Base-by-base conservation (phyloP, 371 early-diverging fungal genomes). In the Blastocladiella emersonii region DNA sequence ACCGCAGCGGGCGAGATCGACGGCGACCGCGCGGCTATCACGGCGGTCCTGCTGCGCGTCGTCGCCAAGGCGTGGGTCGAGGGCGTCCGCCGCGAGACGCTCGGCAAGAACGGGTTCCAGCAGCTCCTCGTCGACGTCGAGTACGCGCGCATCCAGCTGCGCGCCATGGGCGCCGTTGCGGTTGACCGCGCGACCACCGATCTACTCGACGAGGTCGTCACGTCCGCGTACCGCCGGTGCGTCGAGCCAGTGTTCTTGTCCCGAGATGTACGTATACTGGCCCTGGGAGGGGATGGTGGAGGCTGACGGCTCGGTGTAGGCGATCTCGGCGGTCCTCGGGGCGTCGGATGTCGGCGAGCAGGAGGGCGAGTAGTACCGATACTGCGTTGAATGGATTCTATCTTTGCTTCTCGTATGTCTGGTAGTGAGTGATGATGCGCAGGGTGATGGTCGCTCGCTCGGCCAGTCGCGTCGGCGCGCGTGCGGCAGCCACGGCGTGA, bases 51-150 rank as follows among this genome's bases (percentile, higher is more conserved):
- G n/a, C 67, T 81, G 37, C 68, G 78, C 56, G 77, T 84, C 25
- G 62, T 84, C 23, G 61, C 85, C 34, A 88, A 88, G 70, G 75
- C 85, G 0, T 76, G 76, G 64, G 70, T 78, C 39, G 85, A 85
- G 64, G 71, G 73, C 2, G 74, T 77, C 8, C 73, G 85, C 13
- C 71, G 71, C 36, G 68, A 70, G 51, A 77, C 78, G 3, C 72
- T 82, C 49, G 64, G 71, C 37, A 70, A 70, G 23, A 63, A 61
- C 5, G 74, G 71, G 25, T 84, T 79, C 65, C 80, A 81, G 63
- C 83, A 83, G 63, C 61, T 83, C 25, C 84, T 84, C 62, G 63
- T 80, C 0, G 85, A 85, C 71, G 74, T 75, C 0, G 85, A 83
- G 65, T 78, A 75, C 57, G 45, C 45, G 3, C 76, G 75, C 34